These are phyloP conservation scores for Leccinum fuscescens DNA, from an alignment of 1,284 basidiomycete genomes.

Conservation along the genomic window DNA sequence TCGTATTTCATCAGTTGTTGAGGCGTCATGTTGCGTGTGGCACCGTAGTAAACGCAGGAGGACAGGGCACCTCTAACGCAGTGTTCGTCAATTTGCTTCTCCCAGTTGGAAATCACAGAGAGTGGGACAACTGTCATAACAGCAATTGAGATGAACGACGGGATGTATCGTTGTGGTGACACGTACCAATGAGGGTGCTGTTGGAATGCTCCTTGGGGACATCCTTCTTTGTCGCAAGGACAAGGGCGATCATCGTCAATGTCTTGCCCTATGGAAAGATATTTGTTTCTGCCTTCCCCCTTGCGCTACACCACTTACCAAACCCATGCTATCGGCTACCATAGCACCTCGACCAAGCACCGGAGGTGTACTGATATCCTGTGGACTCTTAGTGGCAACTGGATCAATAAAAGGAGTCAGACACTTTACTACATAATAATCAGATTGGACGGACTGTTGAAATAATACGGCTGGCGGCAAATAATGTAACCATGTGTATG, in stretches of 20 bases:
- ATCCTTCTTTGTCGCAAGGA: constrained; percentile 73
- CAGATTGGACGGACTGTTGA: constrained; percentile 51
- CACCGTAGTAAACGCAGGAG: constrained; percentile 70
- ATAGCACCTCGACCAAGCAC: constrained; percentile 78
- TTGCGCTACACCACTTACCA: constrained; percentile 33
- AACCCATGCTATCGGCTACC: constrained; percentile 87
- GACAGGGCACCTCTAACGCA: constrained; percentile 56
- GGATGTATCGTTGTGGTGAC: not conserved
- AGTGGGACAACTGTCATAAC: constrained; percentile 72
- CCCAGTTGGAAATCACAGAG: constrained; percentile 89
- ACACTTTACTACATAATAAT: not conserved
- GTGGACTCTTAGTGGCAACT: constrained; percentile 81
- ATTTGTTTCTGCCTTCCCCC: constrained; percentile 5
- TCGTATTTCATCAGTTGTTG: constrained; percentile 68
- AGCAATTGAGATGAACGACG: constrained; percentile 1
- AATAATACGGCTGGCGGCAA: constrained; percentile 53
- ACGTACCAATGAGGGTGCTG: constrained; percentile 72
- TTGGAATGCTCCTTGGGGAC: constrained; percentile 54
- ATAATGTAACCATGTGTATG: not conserved
- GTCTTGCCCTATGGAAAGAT: constrained; percentile 68
- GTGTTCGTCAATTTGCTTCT: constrained; percentile 83
- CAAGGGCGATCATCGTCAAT: constrained; percentile 74
- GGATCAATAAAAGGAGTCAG: constrained; percentile 4
- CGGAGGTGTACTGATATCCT: constrained; percentile 52
- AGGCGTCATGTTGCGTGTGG: constrained; percentile 58